Base-by-base conservation (phyloP, 179 eudicot species). In the Spinacia oleracea region DNA sequence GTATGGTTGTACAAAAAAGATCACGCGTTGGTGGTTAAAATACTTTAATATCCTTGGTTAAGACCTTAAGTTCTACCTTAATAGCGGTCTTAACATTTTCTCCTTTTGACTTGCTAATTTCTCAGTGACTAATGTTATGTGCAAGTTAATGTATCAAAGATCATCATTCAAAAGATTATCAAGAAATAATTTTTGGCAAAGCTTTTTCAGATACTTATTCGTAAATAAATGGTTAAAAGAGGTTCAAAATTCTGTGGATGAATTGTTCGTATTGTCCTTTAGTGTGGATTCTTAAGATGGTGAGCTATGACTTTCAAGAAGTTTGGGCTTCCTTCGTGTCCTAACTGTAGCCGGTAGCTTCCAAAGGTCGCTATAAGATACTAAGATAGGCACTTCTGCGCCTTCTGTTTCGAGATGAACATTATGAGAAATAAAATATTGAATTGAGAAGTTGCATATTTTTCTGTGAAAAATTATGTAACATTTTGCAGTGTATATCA, bases 1-100 rank as follows among this genome's bases (percentile, higher is more conserved):
- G 23, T 60, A 70, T 18, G 74, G 74, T 60, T 70, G 31, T 18
- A 50, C 31, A 70, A 70, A 70, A 20, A 50, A 27, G 40, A 72
- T 32, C 74, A 25, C 58, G 29, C 2, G 31, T 45, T 53, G 9
- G 58, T 67, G 40, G 38, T 40, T 53, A 42, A 12, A n/a, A 74
- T 74, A 60, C 67, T 65, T 74, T 50, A 7, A 29, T 5, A 20
- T 70, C 27, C 59, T 29, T 58, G 16, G 25, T 71, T 48, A 29
- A 34, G 10, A 71, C 35, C 42, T 50, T 48, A 48, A 58, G 25
- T 16, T 69, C 46, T 42, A 69, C 72, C 53, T 3, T 23, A 66
- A 9, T 21, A 15, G n/a, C 27, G 38, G 46, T 43, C 20, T 69
- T 69, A 11, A 18, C 14, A 6, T 43, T 51, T 71, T 0, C 18